Evolutionary conservation across 129 eudicot genomes (phyloP), one percentile per base, ranked within the genome.

Genomic region (Dittrichia graveolens): DNA sequence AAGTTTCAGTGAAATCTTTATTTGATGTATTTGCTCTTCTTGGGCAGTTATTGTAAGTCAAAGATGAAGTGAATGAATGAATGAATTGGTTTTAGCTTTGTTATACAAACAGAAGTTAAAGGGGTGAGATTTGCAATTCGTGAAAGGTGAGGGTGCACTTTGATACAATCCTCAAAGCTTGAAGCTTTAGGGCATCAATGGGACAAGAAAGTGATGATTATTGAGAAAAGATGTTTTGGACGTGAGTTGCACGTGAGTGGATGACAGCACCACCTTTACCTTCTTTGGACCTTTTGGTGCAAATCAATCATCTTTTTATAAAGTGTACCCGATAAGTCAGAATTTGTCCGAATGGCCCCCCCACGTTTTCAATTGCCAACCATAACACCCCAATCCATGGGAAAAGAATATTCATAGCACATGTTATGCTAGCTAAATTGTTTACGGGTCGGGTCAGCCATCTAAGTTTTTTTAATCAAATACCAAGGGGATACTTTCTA

Each of bases 221-320:
- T 60, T 68, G 63, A 39, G 71, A 69, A 75, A 74, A 71, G 70
- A 38, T 37, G 77, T 63, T 74, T 80, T 69, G 73, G 84, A 75
- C 52, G 71, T 68, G 80, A 73, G 65, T 49, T 43, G 80, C 79
- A 80, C 75, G 80, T 60, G 71, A 74, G 77, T 75, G 74, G 84
- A 43, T 12, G 73, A 19, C 60, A 61, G 61, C 77, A 68, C 11
- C 54, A 68, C 56, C 24, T 65, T 80, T 58, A 60, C 46, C 24
- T 5, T 16, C 4, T 16, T 13, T 69, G 71, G 66, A 71, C 52
- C 55, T 75, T 80, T 75, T 67, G 76, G 71, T 58, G 31, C 61
- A 67, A 69, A 69, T 71, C 77, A 71, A 71, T 69, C 67, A 52
- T 49, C 81, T 80, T 75, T 75, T 75, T 61, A 73, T 45, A 63